Base-by-base conservation (phyloP, 192 early-diverging fungal species). In the Linnemannia elongata region DNA sequence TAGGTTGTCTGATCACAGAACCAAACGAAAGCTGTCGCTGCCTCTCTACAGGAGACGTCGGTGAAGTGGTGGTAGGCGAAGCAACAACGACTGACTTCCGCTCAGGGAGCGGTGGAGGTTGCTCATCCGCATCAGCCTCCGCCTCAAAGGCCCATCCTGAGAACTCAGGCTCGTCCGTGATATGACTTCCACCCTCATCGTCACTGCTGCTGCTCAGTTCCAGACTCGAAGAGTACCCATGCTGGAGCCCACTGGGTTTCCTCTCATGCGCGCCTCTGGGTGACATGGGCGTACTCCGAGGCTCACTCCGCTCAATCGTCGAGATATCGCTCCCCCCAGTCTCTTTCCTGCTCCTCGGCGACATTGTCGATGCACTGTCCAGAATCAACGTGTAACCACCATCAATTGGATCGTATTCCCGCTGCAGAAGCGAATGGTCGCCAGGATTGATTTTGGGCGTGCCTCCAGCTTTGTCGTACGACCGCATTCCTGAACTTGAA, bases 391-490 rank as follows among this genome's bases (percentile, higher is more conserved):
- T 78, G 54, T 87, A 87, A 15, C 81, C 85, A 0, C 85, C 85
- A 22, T 87, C 85, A n/a, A 87, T 78, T 7, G 85, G 85, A 38
- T 87, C 85, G 47, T 87, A 87, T 35, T 87, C 85, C 9, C 85
- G 71, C 9, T 78, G 55, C 18, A 87, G 45, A 0, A 71, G 66
- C 24, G 84, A 78, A 3, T 69, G 76, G 17, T 74, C 72, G 18
- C 72, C 66, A 20, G 60, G 36, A 38, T 75, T 82, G 45, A 35
- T 10, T 44, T 57, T 82, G 18, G 68, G 27, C 3, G 52, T 45
- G 15, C 72, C 73, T 44, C 60, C 30, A 15, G 15, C 12, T 15
- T 54, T 71, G 35, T 75, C 72, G 68, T 76, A 39, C 8, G 27
- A 30, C 47, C 44, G 39, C 15, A n/a, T 42, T 30, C 72, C 77